phyloP scores from a whole-genome alignment of 805 yeast genomes.

The Ogataea haglerorum region DNA sequence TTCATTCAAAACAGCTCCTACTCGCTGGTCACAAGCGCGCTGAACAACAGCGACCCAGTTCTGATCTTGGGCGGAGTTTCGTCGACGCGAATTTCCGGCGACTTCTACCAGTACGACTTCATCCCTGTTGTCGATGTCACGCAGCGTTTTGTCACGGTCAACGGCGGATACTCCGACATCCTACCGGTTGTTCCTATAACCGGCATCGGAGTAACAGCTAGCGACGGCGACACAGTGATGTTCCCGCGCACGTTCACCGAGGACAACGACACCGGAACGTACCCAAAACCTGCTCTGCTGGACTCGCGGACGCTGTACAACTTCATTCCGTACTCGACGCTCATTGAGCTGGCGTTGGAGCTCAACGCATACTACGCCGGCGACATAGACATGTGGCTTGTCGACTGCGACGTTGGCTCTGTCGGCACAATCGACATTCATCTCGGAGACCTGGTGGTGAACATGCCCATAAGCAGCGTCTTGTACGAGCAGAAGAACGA shows the following conservation, averaged over 20 bases:
- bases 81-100: constrained; percentile 41
- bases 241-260: constrained; percentile 38
- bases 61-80: constrained; percentile 61
- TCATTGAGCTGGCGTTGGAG: constrained; percentile 65
- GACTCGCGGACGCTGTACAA: constrained; percentile 52
- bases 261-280: constrained; percentile 34
- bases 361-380: constrained; percentile 59
- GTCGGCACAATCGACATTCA: constrained; percentile 51
- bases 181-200: constrained; percentile 46
- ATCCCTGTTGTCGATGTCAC: constrained; percentile 38
- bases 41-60: constrained; percentile 28
- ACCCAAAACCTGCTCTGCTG: constrained; percentile 50
- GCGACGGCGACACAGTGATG: constrained; percentile 21
- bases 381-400: constrained; percentile 52
- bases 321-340: constrained; percentile 51
- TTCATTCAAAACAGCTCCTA: constrained; percentile 39
- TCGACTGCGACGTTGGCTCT: constrained; percentile 51
- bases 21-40: constrained; percentile 39
- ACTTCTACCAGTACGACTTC: constrained; percentile 46
- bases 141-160: constrained; percentile 1
- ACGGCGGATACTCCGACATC: constrained; percentile 17
- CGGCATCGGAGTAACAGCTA: constrained; percentile 40
- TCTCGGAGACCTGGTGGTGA: constrained; percentile 50
- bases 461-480: constrained; percentile 48
- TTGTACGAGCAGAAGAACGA: constrained; percentile 37